Conservation (phyloP, 2,329 filamentous ascomycete genomes). For the Pseudogymnoascus sp. region DNA sequence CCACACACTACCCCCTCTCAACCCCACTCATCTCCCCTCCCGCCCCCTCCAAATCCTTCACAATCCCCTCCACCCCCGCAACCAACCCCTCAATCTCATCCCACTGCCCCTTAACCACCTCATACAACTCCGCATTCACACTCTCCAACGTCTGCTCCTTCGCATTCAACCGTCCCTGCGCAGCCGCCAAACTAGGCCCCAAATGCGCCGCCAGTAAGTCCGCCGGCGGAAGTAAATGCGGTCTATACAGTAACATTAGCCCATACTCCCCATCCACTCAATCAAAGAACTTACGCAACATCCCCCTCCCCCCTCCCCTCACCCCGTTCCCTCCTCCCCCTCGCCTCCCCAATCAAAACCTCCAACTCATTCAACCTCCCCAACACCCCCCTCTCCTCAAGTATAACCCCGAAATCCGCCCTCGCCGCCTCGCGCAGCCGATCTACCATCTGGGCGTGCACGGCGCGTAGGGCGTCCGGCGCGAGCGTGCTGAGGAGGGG, state of each 20-base stretch:
- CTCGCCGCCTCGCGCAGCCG: constrained; percentile 45
- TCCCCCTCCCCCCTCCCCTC: constrained; percentile 10
- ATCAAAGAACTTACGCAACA: neutral
- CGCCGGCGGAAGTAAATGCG: constrained; percentile 47
- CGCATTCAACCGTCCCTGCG: constrained; percentile 49
- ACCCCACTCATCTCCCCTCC: constrained; percentile 11
- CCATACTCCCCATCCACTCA: constrained; percentile 11
- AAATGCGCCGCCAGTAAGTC: constrained; percentile 47
- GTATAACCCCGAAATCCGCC: constrained; percentile 49
- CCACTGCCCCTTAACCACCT: constrained; percentile 44
- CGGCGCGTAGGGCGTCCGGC: constrained; percentile 41
- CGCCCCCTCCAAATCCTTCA: constrained; percentile 47
- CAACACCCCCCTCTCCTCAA: constrained; percentile 44
- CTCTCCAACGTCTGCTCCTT: constrained; percentile 47
- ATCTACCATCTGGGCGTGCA: constrained; percentile 51
- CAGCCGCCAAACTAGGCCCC: constrained; percentile 40
- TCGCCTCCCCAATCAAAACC: constrained; percentile 43
- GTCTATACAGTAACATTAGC: constrained; percentile 28
- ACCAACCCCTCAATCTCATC: constrained; percentile 45
- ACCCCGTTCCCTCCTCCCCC: constrained; percentile 17
- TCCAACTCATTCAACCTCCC: constrained; percentile 52
- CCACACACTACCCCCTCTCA: constrained; percentile 8
- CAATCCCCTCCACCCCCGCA: constrained; percentile 39
- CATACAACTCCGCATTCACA: constrained; percentile 46
- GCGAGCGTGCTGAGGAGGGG: constrained; percentile 47